Evolutionary conservation across 768 basidiomycete genomes (phyloP), one percentile per base, ranked within the genome.

Genomic region (Boletus pseudo-olivaceus): DNA sequence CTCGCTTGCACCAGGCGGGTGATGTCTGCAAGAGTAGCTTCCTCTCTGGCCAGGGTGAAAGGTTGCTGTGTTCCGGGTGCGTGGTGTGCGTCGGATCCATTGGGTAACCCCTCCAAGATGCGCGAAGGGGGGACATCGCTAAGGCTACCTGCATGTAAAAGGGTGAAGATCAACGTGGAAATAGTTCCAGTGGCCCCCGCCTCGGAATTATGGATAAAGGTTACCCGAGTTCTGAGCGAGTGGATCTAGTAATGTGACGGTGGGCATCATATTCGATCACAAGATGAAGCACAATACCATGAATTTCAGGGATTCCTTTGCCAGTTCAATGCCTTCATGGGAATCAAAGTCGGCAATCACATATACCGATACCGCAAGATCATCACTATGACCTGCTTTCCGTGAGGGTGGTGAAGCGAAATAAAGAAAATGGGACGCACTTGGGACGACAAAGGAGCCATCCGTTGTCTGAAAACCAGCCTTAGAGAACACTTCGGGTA

Each of bases 331-430:
- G 0, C 91, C 90, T 1, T 73, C 77, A 7, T 74, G 72, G 8
- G 76, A 80, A 58, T 96, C 87, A 14, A 98, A 75, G 67, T 98
- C 89, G 1, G 86, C 87, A 17, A 96, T 75, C 38, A 98, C 72
- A 62, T 83, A 86, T 37, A 81, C 62, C 34, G 79, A 83, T 40
- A 85, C 56, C 2, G 78, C 74, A 20, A 70, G 45, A 34, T 56
- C 58, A 35, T 60, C 57, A 7, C 43, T 37, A 30, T 54, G 37
- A 35, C 51, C 65, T 67, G 37, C 10, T 55, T 23, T 33, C 17
- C 44, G 35, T 69, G 23, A 66, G 46, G 29, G 27, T 2, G 4
- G 32, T 10, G 11, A n/a, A 46, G n/a, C 15, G 19, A 26, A n/a
- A 40, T 20, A 32, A 20, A 30, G 35, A 49, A 10, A 20, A 23